phyloP scores from a whole-genome alignment of 2,329 filamentous ascomycete species.

The Penicillium sp. region DNA sequence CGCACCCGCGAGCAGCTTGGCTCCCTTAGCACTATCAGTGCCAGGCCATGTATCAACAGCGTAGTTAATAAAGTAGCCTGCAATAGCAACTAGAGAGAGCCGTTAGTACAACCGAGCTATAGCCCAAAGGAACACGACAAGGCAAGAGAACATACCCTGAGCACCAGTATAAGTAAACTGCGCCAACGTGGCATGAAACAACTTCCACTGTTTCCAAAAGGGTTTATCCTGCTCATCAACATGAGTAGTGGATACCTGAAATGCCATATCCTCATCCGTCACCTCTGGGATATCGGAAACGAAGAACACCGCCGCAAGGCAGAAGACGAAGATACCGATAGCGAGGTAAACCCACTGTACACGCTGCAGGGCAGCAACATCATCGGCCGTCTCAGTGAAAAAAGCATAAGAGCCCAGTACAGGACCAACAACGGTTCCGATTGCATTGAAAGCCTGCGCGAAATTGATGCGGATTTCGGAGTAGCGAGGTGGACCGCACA shows the following conservation, averaged over 20 bases:
- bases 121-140: neutral
- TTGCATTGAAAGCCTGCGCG: conserved; percentile 74
- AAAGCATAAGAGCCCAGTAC: conserved; percentile 72
- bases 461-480: conserved; percentile 76
- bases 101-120: conserved; percentile 1
- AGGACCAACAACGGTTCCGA: conserved; percentile 72
- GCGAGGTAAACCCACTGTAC: conserved; percentile 83
- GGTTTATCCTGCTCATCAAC: conserved; percentile 59
- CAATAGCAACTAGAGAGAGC: conserved; percentile 41
- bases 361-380: conserved; percentile 59
- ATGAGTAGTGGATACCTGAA: conserved; percentile 59
- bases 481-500: conserved; percentile 74
- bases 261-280: conserved; percentile 67
- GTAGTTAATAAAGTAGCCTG: conserved; percentile 72
- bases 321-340: conserved; percentile 70
- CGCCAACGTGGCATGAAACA: conserved; percentile 73
- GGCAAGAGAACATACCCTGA: conserved; percentile 51
- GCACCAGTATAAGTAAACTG: conserved; percentile 81
- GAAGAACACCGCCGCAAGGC: conserved; percentile 67
- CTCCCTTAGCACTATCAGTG: conserved; percentile 57
- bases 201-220: conserved; percentile 68
- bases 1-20: conserved; percentile 71
- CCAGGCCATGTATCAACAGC: conserved; percentile 59
- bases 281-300: conserved; percentile 70
- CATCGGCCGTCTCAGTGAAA: conserved; percentile 63